A percentile compares a stretch with the other conserved stretches of the same genome.
phyloP scores from a whole-genome alignment of 2,329 filamentous ascomycete genomes.

The Anthostomella pinea region DNA sequence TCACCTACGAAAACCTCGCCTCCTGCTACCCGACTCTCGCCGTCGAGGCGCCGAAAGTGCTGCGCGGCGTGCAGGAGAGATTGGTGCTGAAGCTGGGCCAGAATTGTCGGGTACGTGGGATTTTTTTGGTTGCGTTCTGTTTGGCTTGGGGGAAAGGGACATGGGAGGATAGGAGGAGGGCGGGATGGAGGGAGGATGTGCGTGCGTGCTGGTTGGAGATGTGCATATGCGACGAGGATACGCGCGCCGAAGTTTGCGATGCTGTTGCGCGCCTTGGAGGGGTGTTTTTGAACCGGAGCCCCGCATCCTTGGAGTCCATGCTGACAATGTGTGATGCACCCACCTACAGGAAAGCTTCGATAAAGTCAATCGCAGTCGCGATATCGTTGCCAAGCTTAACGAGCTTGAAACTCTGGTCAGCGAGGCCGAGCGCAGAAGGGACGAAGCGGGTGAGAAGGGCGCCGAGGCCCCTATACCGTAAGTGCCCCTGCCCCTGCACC shows the following conservation, averaged over 20 bases:
- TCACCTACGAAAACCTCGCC: constrained; percentile 56
- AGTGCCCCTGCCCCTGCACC: constrained; percentile 21
- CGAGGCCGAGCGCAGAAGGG: constrained; percentile 44
- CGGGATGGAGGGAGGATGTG: constrained; percentile 9
- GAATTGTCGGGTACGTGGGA: constrained; percentile 46
- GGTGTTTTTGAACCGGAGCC: not conserved
- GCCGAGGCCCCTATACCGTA: constrained; percentile 47
- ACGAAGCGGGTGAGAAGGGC: constrained; percentile 28
- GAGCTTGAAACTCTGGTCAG: constrained; percentile 54
- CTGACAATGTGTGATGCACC: too few relatives aligned
- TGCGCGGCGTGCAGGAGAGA: constrained; percentile 54
- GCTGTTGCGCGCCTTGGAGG: not conserved
- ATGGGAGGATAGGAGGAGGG: constrained; percentile 3
- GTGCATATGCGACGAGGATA: too few relatives aligned
- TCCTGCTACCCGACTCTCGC: constrained; percentile 62
- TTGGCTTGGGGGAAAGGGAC: constrained; percentile 2
- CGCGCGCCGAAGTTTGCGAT: not conserved
- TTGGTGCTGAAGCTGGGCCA: constrained; percentile 55
- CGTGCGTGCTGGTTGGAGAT: too few relatives aligned
- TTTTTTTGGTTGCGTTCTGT: constrained; percentile 11
- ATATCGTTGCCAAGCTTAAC: constrained; percentile 57
- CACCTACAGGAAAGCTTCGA: constrained; percentile 52
- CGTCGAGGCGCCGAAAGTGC: constrained; percentile 45
- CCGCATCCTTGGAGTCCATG: too few relatives aligned
- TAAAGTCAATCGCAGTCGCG: constrained; percentile 47